Conservation (phyloP, 1,284 basidiomycete genomes). For the Pholiota adiposa region DNA sequence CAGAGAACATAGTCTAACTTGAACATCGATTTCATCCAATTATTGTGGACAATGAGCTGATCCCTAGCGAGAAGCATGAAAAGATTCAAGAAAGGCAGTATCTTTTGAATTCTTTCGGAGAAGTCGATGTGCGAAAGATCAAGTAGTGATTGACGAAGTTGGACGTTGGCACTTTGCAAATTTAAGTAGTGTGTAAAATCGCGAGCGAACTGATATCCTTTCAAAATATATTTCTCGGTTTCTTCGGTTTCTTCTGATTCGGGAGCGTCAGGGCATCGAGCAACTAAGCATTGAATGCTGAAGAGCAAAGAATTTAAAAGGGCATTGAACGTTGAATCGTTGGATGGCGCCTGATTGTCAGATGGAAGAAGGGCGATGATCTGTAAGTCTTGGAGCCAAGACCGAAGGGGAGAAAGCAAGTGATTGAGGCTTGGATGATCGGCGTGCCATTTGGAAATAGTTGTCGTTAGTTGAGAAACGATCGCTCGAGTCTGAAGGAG, state of each 20-base stretch:
- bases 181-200: conserved; percentile 49
- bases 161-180: conserved; percentile 41
- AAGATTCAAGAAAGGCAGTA: conserved; percentile 69
- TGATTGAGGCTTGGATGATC: conserved; percentile 46
- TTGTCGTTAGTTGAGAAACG: conserved; percentile 22
- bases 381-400: conserved; percentile 48
- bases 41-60: conserved; percentile 56
- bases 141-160: conserved; percentile 39
- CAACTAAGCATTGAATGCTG: conserved; percentile 62
- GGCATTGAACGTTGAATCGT: conserved; percentile 33
- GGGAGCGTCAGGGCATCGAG: conserved; percentile 36
- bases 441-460: conserved; percentile 37
- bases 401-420: conserved; percentile 50
- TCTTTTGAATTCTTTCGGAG: conserved; percentile 38
- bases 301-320: conserved; percentile 70
- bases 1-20: conserved; percentile 86
- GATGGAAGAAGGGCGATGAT: conserved; percentile 19
- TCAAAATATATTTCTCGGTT: conserved; percentile 47
- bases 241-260: conserved; percentile 31
- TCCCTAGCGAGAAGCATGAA: conserved; percentile 59
- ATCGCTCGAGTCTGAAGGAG: conserved; percentile 29
- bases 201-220: conserved; percentile 41
- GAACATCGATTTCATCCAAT: conserved; percentile 82
- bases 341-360: conserved; percentile 1
- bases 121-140: conserved; percentile 33